Evolutionary conservation across 225 moss, liverwort and hornwort species (phyloP).

Genomic region (Neckera pumila): DNA sequence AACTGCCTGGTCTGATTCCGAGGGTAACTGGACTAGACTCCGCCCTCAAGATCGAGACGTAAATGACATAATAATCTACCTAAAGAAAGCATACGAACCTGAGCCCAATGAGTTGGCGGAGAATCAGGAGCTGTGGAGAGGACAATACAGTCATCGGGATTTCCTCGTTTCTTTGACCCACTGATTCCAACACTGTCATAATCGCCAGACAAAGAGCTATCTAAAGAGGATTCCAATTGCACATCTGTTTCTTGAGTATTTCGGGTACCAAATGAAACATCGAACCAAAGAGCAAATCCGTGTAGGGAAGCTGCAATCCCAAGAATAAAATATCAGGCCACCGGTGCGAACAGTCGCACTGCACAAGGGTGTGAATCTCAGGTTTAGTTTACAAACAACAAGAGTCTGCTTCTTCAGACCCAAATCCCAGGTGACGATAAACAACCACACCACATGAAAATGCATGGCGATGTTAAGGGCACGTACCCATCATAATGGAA

Average conservation of each 20-base stretch:
- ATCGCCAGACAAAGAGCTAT: slow-evolving; percentile 33
- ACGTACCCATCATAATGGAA: slow-evolving; percentile 79
- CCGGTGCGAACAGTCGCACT: not conserved
- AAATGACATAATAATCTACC: not conserved
- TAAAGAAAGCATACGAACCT: slow-evolving; percentile 25
- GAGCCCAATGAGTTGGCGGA: slow-evolving; percentile 91
- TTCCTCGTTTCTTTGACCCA: slow-evolving; percentile 39
- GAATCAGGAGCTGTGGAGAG: slow-evolving; percentile 95
- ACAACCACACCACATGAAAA: not conserved
- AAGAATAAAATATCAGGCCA: not conserved
- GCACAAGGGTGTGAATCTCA: not conserved
- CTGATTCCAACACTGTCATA: slow-evolving; percentile 19
- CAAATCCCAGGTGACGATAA: not conserved
- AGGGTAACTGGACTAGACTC: not conserved
- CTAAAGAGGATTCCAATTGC: slow-evolving; percentile 33
- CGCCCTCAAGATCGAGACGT: not conserved
- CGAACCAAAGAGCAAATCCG: slow-evolving; percentile 96
- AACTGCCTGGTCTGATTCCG: not conserved
- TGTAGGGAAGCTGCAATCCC: slow-evolving; percentile 64
- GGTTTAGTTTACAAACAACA: not conserved
- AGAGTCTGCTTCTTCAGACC: not conserved
- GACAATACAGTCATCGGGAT: slow-evolving; percentile 31
- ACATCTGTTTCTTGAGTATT: slow-evolving; percentile 9
- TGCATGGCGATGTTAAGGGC: not conserved
- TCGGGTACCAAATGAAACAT: slow-evolving; percentile 68